A percentile compares a stretch with the other conserved stretches of the same genome.
Evolutionary conservation across 2,329 filamentous ascomycete species (phyloP).

Genomic region (Penicillium carneum): DNA sequence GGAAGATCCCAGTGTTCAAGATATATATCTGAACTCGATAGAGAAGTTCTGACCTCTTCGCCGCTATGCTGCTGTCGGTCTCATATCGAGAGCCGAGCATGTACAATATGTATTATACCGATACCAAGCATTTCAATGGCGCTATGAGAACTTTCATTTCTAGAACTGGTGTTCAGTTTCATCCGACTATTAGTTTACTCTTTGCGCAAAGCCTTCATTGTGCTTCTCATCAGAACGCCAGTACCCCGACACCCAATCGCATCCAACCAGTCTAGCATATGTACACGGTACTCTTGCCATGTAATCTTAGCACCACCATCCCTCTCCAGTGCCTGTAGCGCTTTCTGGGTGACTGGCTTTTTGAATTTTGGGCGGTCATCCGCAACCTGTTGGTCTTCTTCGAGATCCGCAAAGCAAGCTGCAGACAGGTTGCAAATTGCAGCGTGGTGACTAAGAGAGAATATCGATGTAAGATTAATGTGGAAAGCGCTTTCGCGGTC

Average conservation of each 20-base stretch:
- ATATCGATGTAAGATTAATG: conserved; percentile 51
- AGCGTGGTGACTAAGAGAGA: conserved; percentile 58
- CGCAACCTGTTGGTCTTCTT: conserved; percentile 52
- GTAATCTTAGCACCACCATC: conserved; percentile 70
- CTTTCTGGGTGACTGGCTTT: conserved; percentile 71
- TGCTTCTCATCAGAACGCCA: conserved; percentile 76
- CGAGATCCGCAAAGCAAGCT: conserved; percentile 57
- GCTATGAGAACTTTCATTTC: conserved; percentile 10
- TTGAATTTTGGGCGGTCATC: conserved; percentile 38
- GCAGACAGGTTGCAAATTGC: conserved; percentile 56
- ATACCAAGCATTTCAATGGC: conserved; percentile 26
- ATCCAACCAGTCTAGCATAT: conserved; percentile 74
- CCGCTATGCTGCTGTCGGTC: background rate
- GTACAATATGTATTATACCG: conserved; percentile 30
- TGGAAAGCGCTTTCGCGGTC: conserved; percentile 43
- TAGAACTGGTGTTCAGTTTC: background rate
- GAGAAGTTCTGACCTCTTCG: conserved; percentile 35
- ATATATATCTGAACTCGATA: conserved; percentile 74
- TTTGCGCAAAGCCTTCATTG: conserved; percentile 76
- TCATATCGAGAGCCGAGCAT: background rate
- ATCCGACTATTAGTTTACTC: conserved; percentile 28
- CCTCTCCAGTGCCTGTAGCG: conserved; percentile 67
- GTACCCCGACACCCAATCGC: conserved; percentile 70
- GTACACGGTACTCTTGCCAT: conserved; percentile 78
- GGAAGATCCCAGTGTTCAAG: conserved; percentile 76